Conservation (phyloP, 108 stramenopile genomes). For the Nitzschia sp. region DNA sequence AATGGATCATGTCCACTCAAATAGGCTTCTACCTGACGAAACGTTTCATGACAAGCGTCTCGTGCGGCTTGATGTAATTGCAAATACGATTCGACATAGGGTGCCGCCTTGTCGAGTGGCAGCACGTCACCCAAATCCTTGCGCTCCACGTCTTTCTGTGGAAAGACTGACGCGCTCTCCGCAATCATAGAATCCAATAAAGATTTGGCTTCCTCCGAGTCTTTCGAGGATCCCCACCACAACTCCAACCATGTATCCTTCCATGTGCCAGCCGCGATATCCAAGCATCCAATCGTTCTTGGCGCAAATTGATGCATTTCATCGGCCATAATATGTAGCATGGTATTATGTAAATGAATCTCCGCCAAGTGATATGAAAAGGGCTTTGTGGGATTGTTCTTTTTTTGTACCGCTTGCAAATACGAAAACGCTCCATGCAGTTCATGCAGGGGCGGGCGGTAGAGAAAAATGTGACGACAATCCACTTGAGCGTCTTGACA, state of each 20-base stretch:
- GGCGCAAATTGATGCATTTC: conserved; percentile 2
- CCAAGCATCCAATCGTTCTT: background rate
- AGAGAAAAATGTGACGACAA: conserved; percentile 25
- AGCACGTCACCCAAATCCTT: background rate
- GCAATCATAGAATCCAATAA: no score
- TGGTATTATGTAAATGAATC: conserved; percentile 9
- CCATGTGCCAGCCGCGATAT: background rate
- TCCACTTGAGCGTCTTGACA: conserved; percentile 30
- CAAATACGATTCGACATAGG: conserved; percentile 8
- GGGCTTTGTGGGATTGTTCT: background rate
- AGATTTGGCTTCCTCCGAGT: background rate
- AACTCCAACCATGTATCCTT: conserved; percentile 2
- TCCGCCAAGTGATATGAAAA: background rate
- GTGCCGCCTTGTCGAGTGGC: background rate
- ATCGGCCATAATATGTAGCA: conserved; percentile 16
- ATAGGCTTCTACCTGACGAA: background rate
- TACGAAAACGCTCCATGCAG: background rate
- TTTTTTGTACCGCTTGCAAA: background rate
- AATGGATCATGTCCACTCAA: background rate
- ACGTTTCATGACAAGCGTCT: background rate
- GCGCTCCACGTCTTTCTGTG: background rate
- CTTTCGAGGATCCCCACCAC: background rate
- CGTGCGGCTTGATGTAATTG: background rate
- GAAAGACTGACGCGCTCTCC: no score
- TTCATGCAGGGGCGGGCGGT: conserved; percentile 11